These are phyloP conservation scores for Malus fusca DNA, from an alignment of 306 rosid species.

Conservation along the genomic window DNA sequence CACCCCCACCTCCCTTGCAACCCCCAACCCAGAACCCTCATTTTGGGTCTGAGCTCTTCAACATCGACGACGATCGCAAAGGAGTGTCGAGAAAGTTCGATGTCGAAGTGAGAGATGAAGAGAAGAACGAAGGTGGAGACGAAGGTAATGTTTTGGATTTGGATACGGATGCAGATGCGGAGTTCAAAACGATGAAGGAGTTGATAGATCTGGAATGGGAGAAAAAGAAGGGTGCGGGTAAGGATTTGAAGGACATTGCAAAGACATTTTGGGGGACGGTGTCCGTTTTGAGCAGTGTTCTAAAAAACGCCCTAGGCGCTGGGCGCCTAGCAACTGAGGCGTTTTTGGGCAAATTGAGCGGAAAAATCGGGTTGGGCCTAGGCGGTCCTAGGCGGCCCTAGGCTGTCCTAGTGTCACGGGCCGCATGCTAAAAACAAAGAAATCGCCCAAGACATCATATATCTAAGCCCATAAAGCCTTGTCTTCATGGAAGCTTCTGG, in stretches of 20 bases:
- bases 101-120: constrained; percentile 29
- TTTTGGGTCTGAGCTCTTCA: constrained; percentile 42
- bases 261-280: constrained; percentile 67
- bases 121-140: constrained; percentile 2
- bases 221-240: constrained; percentile 45
- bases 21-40: too few species aligned
- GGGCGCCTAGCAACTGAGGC: too few species aligned
- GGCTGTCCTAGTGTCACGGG: too few species aligned
- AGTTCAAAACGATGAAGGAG: constrained; percentile 81
- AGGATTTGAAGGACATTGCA: constrained; percentile 60
- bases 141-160: constrained; percentile 45
- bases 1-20: too few species aligned
- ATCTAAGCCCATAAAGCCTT: too few species aligned
- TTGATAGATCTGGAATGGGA: constrained; percentile 86
- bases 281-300: constrained; percentile 61
- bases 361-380: too few species aligned
- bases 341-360: too few species aligned
- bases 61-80: constrained; percentile 36
- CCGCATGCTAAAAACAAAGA: too few species aligned
- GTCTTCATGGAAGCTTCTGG: too few species aligned
- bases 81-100: constrained; percentile 30
- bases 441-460: too few species aligned
- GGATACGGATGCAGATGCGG: constrained; percentile 21
- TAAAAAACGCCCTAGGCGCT: too few species aligned
- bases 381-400: too few species aligned